Base-by-base conservation (phyloP, 2,329 filamentous ascomycete species). In the Colletotrichum spaethianum region DNA sequence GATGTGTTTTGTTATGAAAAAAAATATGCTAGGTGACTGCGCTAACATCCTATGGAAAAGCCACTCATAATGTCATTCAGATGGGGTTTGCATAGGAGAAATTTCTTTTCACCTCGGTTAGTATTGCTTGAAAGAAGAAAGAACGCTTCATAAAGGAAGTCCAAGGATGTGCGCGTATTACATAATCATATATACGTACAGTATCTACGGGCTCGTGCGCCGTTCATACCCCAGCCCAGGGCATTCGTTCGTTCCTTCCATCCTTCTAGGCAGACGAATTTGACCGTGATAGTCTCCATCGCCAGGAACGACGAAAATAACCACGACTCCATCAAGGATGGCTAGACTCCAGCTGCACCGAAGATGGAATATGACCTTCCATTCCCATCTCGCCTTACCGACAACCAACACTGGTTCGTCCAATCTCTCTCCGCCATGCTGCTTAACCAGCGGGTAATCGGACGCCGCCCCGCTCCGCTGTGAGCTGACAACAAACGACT, bases 381-480 rank as follows among this genome's bases (percentile, higher is more conserved):
- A 3, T 33, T 20, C 50, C 11, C 16, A 28, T 7, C 9, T 31
- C 23, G 50, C 28, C 14, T 7, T 8, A 20, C 23, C 46, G n/a
- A n/a, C 4, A 48, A 23, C 14, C 18, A 33, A 8, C 8, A 33
- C 31, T 14, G 6, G 3, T 44, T 20, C 42, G 12, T 18, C 42
- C 42, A 44, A 20, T 44, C 42, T 28, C 36, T 40, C 18, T 38
- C 36, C 36, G 61, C 36, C n/a, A 42, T 57, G 42, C 44, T 42
- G 44, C 52, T 26, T 57, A 62, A 26, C 53, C 55, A 56, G 68
- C 57, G 33, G 57, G 33, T 4, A 67, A 56, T 55, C 48, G 28
- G 46, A 52, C 44, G 52, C 56, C 57, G 50, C 56, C 67, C 68
- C 64, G 57, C 69, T 50, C 69, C 57, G 69, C 64, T 40, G 53